These are phyloP conservation scores for Nicotiana rustica DNA, from an alignment of 305 asterid genomes.

Conservation along the genomic window DNA sequence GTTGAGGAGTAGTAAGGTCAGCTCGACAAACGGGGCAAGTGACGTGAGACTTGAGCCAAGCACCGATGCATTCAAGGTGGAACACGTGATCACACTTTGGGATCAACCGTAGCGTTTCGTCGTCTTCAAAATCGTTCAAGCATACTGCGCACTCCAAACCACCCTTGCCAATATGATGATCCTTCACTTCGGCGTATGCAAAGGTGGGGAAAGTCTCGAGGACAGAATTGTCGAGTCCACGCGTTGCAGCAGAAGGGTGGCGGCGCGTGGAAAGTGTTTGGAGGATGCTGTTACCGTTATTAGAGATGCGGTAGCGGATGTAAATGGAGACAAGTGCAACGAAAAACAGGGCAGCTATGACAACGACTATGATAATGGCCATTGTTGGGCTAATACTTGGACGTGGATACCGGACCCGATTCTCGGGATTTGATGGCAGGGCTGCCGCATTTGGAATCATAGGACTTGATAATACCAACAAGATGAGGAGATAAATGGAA, in stretches of 20 bases:
- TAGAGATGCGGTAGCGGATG: slow-evolving; percentile 49
- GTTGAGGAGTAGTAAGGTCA: slow-evolving; percentile 45
- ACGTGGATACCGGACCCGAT: slow-evolving; percentile 29
- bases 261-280: slow-evolving; percentile 48
- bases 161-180: slow-evolving; percentile 57
- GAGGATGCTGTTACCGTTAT: slow-evolving; percentile 36
- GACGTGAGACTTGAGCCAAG: slow-evolving; percentile 58
- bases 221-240: slow-evolving; percentile 52
- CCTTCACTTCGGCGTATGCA: slow-evolving; percentile 56
- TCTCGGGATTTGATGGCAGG: slow-evolving; percentile 41
- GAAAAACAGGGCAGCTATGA: slow-evolving; percentile 53
- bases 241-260: slow-evolving; percentile 40
- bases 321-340: slow-evolving; percentile 58
- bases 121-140: slow-evolving; percentile 55
- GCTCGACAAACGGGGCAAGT: slow-evolving; percentile 67
- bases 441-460: slow-evolving; percentile 13
- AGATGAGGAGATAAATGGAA: background rate
- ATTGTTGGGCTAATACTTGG: slow-evolving; percentile 52
- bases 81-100: slow-evolving; percentile 67
- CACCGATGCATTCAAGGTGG: slow-evolving; percentile 58
- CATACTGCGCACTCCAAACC: slow-evolving; percentile 63
- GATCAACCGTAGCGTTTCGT: slow-evolving; percentile 52
- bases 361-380: slow-evolving; percentile 56
- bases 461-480: slow-evolving; percentile 17
- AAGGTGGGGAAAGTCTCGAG: slow-evolving; percentile 59